Evolutionary conservation across 352 stramenopile species (phyloP).

Genomic region (Pythium rhizo-oryzae): DNA sequence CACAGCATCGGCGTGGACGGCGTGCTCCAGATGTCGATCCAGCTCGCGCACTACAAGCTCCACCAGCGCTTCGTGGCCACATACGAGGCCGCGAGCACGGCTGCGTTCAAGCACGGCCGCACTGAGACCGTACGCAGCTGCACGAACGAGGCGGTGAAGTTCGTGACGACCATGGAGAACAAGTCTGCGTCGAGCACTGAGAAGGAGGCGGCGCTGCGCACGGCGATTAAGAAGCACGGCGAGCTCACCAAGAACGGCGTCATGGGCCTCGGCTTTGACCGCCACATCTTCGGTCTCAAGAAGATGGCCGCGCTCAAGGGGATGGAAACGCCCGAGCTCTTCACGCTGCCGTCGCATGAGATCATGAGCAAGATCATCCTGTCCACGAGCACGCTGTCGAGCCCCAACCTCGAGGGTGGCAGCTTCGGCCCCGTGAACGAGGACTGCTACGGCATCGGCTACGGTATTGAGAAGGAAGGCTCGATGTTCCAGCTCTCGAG

Average conservation of each 20-base stretch:
- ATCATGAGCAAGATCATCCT: conserved; percentile 90
- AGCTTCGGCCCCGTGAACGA: conserved; percentile 91
- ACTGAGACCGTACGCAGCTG: conserved; percentile 91
- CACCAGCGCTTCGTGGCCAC: conserved; percentile 84
- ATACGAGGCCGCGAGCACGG: conserved; percentile 89
- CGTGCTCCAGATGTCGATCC: conserved; percentile 93
- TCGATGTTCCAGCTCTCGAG: conserved; percentile 88
- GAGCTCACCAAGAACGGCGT: conserved; percentile 90
- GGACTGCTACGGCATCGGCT: conserved; percentile 91
- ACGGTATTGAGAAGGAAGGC: conserved; percentile 83
- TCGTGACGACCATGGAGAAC: conserved; percentile 76
- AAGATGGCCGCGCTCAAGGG: conserved; percentile 70
- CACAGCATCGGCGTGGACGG: conserved; percentile 87
- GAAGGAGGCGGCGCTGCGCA: conserved; percentile 66
- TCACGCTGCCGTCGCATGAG: conserved; percentile 75
- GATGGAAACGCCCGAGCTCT: conserved; percentile 69
- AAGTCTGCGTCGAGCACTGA: conserved; percentile 49
- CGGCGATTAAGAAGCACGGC: conserved; percentile 85
- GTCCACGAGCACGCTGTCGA: conserved; percentile 90
- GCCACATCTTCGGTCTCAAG: conserved; percentile 82
- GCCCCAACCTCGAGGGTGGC: conserved; percentile 79
- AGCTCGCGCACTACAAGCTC: conserved; percentile 87
- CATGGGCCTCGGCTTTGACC: conserved; percentile 91
- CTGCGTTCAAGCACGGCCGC: conserved; percentile 91
- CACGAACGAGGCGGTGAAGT: conserved; percentile 82